phyloP scores from a whole-genome alignment of 768 basidiomycete species.

The Rhodotorula sphaerocarpa region DNA sequence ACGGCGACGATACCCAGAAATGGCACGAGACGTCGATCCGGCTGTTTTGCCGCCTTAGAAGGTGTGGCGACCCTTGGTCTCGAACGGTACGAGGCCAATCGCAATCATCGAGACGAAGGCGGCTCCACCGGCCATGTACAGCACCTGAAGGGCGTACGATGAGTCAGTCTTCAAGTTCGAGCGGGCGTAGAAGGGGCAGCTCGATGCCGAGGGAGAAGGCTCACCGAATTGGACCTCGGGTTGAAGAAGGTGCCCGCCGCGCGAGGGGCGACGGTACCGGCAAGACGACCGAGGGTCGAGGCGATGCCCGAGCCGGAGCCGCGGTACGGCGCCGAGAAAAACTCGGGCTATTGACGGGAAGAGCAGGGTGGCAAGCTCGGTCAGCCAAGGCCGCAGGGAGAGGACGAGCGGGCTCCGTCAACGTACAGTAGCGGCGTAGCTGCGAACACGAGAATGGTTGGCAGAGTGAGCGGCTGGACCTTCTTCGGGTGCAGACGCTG shows the following conservation, averaged over 20 bases:
- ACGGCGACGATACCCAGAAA: too few species aligned
- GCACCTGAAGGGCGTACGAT: neutral
- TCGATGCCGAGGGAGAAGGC: neutral
- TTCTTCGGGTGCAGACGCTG: neutral
- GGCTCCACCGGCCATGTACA: neutral
- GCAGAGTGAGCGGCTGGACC: too few species aligned
- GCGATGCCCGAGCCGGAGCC: conserved; percentile 17
- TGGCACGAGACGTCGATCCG: too few species aligned
- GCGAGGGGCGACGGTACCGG: conserved; percentile 18
- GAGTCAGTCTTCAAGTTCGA: neutral
- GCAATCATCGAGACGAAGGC: conserved; percentile 15
- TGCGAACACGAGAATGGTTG: too few species aligned
- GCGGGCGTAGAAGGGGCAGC: neutral
- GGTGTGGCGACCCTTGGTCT: conserved; percentile 19
- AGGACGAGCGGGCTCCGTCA: too few species aligned
- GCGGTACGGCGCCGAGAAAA: conserved; percentile 11
- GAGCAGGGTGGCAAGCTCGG: too few species aligned
- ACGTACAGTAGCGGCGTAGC: too few species aligned
- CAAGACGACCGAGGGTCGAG: conserved; percentile 15
- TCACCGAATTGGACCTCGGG: neutral
- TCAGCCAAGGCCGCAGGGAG: too few species aligned
- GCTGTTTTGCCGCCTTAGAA: conserved; percentile 9
- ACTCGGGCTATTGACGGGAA: neutral
- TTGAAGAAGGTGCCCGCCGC: conserved; percentile 25
- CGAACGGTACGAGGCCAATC: conserved; percentile 12